Percentiles rank a stretch among this genome's conserved stretches.
Evolutionary conservation across 208 protist genomes (phyloP).

Genomic region (Leishmania arabica): DNA sequence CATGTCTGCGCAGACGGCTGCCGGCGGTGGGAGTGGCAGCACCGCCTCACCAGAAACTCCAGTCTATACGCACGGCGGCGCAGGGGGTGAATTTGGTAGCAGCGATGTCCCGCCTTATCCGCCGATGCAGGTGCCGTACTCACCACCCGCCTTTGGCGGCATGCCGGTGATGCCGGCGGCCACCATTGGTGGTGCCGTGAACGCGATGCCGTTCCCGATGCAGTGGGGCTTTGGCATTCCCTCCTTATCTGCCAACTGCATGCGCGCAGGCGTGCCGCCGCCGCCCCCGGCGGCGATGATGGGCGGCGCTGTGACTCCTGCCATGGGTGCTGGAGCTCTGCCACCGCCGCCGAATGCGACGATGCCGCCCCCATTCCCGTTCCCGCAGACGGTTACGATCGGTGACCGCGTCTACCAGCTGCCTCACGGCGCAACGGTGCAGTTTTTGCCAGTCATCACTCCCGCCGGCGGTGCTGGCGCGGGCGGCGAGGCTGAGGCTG

Average conservation of each 20-base stretch:
- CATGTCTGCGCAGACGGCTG: constrained; percentile 16
- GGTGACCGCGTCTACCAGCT: constrained; percentile 61
- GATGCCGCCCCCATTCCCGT: constrained; percentile 41
- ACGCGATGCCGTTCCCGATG: constrained; percentile 14
- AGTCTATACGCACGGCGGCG: neutral
- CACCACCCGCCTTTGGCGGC: constrained; percentile 11
- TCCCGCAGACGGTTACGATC: constrained; percentile 51
- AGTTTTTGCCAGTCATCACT: constrained; percentile 65
- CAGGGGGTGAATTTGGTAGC: neutral
- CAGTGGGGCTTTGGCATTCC: constrained; percentile 21
- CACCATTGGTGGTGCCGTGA: neutral
- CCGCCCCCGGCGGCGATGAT: constrained; percentile 13
- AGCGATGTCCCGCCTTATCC: neutral
- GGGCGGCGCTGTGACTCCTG: constrained; percentile 12
- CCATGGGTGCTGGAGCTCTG: neutral
- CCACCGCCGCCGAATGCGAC: constrained; percentile 11
- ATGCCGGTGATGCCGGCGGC: constrained; percentile 14
- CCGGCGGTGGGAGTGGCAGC: constrained; percentile 1
- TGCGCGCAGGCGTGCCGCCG: constrained; percentile 10
- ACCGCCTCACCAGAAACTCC: neutral
- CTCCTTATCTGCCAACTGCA: neutral
- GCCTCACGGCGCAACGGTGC: constrained; percentile 49
- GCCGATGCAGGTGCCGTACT: neutral
- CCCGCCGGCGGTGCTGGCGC: constrained; percentile 14
- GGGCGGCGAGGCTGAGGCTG: constrained; percentile 3